Evolutionary conservation across 2,329 filamentous ascomycete genomes (phyloP).

Genomic region (Balansia obtecta): DNA sequence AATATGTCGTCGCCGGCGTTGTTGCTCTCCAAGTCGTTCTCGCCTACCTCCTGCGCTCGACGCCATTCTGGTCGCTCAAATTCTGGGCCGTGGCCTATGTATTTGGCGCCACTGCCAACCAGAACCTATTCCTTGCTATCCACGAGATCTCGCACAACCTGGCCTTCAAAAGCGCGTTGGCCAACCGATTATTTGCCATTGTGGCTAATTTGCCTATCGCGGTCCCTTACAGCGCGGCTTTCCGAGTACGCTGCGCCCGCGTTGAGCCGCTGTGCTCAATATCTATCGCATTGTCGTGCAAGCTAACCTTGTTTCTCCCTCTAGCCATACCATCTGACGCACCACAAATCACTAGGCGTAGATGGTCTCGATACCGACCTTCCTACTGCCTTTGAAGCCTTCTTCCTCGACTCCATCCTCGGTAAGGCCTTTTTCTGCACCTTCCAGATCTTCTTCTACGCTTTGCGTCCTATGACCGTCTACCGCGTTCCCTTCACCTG

Average conservation of each 20-base stretch:
- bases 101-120: conserved; percentile 88
- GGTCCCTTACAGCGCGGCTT: conserved; percentile 89
- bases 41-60: conserved; percentile 65
- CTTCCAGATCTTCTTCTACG: conserved; percentile 99
- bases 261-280: not conserved
- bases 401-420: conserved; percentile 86
- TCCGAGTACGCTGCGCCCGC: conserved; percentile 50
- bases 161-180: conserved; percentile 68
- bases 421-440: conserved; percentile 99
- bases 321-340: conserved; percentile 90
- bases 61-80: conserved; percentile 66
- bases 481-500: conserved; percentile 80
- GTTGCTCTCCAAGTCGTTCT: conserved; percentile 69
- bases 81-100: conserved; percentile 85
- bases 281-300: too few species aligned
- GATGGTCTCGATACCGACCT: conserved; percentile 94
- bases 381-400: conserved; percentile 78
- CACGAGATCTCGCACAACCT: conserved; percentile 98
- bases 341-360: conserved; percentile 96
- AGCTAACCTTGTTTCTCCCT: not conserved
- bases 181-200: conserved; percentile 79
- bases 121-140: conserved; percentile 96
- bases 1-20: conserved; percentile 78
- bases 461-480: conserved; percentile 86
- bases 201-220: conserved; percentile 94